Conservation (phyloP, 805 yeast species). For the Kurtzmaniella cleridarum region DNA sequence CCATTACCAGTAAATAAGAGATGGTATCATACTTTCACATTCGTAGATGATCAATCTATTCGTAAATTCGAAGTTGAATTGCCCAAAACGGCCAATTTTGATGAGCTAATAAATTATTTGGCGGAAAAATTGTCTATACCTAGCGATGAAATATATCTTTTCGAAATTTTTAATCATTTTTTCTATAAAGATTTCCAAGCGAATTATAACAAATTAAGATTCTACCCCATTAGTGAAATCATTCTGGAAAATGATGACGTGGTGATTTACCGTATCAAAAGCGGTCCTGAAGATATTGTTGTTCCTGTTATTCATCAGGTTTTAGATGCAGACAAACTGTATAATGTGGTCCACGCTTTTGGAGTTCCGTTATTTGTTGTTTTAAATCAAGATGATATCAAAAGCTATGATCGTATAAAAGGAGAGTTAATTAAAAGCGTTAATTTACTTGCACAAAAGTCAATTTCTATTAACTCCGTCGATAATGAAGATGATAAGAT, state of each 20-base stretch:
- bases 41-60: constrained; percentile 44
- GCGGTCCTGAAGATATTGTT: constrained; percentile 39
- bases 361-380: constrained; percentile 76
- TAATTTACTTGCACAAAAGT: constrained; percentile 16
- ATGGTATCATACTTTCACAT: constrained; percentile 63
- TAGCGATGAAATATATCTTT: constrained; percentile 22
- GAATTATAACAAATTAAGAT: constrained; percentile 47
- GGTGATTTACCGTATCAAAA: constrained; percentile 53
- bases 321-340: constrained; percentile 30
- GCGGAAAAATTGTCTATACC: constrained; percentile 39
- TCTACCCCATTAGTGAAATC: constrained; percentile 61
- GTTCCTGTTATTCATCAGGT: constrained; percentile 55
- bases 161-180: constrained; percentile 53
- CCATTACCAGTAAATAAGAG: constrained; percentile 75
- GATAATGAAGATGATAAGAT: constrained; percentile 14
- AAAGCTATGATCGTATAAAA: constrained; percentile 54
- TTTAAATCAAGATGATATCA: constrained; percentile 44
- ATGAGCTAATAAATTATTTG: constrained; percentile 58
- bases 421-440: constrained; percentile 44
- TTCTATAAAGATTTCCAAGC: constrained; percentile 66
- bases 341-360: constrained; percentile 44
- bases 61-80: constrained; percentile 65
- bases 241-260: constrained; percentile 60
- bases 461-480: constrained; percentile 11
- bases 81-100: constrained; percentile 56